phyloP scores from a whole-genome alignment of 1,139 yeast species.

The Magnusiomyces ingens region DNA sequence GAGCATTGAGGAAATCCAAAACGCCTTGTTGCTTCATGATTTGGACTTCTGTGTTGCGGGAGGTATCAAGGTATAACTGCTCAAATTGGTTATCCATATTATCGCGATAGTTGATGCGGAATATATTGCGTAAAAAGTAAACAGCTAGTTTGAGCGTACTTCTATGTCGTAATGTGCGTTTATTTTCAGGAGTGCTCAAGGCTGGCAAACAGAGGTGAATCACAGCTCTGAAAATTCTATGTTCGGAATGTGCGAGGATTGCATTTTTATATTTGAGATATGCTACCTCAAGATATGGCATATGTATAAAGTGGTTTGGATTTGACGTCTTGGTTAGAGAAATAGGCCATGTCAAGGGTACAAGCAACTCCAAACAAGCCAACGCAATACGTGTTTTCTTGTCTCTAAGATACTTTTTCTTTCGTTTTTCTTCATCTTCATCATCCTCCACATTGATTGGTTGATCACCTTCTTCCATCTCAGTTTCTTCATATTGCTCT shows the following conservation, averaged over 20 bases:
- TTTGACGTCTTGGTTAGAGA: conserved; percentile 48
- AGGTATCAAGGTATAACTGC: neutral
- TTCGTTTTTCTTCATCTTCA: neutral
- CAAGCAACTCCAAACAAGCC: conserved; percentile 70
- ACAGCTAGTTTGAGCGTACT: conserved; percentile 67
- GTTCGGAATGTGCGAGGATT: conserved; percentile 51
- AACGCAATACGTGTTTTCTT: conserved; percentile 54
- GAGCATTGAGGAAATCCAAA: conserved; percentile 58
- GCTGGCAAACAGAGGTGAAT: conserved; percentile 65
- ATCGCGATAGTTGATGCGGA: conserved; percentile 67
- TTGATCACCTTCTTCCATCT: conserved; percentile 19
- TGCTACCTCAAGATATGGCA: conserved; percentile 54
- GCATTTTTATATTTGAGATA: conserved; percentile 69
- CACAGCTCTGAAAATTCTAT: conserved; percentile 61
- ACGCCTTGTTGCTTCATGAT: conserved; percentile 65
- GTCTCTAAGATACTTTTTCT: conserved; percentile 13
- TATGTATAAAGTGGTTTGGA: conserved; percentile 48
- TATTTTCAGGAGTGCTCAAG: conserved; percentile 43
- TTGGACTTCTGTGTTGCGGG: conserved; percentile 39
- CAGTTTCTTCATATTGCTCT: conserved; percentile 29
- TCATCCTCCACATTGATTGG: neutral
- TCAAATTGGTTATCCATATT: neutral
- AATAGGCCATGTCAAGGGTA: conserved; percentile 82
- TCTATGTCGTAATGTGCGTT: conserved; percentile 66
- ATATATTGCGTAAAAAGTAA: conserved; percentile 65